Evolutionary conservation across 164 flowering plant genomes (phyloP), one percentile per base, ranked within the genome.

Genomic region (Annona cherimola): DNA sequence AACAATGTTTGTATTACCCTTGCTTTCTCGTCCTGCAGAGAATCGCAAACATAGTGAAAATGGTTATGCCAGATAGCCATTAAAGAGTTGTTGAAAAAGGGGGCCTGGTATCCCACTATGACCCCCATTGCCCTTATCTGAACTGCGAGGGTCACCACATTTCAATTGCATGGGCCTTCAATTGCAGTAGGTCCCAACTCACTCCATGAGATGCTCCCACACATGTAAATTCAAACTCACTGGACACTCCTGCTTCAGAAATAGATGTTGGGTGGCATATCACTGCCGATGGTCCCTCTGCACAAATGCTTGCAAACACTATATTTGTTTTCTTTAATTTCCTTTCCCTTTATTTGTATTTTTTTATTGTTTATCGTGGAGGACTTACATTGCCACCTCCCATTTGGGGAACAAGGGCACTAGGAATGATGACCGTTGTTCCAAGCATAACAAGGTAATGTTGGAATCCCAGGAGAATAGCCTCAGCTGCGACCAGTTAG

Each of bases 401-500:
- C 98, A 96, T 96, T 81, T 96, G 99, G 1, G 98, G 97, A 81
- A 96, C 97, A 68, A 96, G 93, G 73, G 93, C 83, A 72, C 89
- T 82, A 12, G 98, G 97, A 68, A 96, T 93, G 75, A 93, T 77
- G 70, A 92, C 98, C 0, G 95, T 85, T 18, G 98, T 96, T 45
- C 98, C 97, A 12, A 96, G 95, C 97, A 96, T 90, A 67, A 96
- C 98, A 45, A 96, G 78, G 81, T 90, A 96, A 79, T 96, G 99
- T 69, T 96, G 98, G 77, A 96, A 96, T 54, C 99, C 99, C 60
- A 93, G 97, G 18, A 96, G 82, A 66, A 96, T 87, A 12, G 99
- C 99, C 81, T 93, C 98, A 1, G 94, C 99, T 96, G 97, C 83
- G 89, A 9, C 14, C 57, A 50, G 14, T 62, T 43, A 71, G 6